Evolutionary conservation across 345 rosid species (phyloP).

Genomic region (Arabidopsis thaliana): TAIR10.1 NC_003075.7:16852001-16852500

Average conservation of each 20-base stretch:
- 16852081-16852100: slow-evolving; percentile 24
- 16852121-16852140: background rate
- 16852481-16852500: slow-evolving; percentile 65
- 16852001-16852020: slow-evolving; percentile 31
- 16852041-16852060: background rate
- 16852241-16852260: slow-evolving; percentile 42
- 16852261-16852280: slow-evolving; percentile 41
- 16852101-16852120: slow-evolving; percentile 21
- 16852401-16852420: slow-evolving; percentile 71
- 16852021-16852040: background rate
- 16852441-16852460: slow-evolving; percentile 64
- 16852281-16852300: slow-evolving; percentile 31
- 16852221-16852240: slow-evolving; percentile 30
- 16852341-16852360: slow-evolving; percentile 43
- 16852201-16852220: slow-evolving; percentile 1
- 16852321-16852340: slow-evolving; percentile 43
- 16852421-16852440: slow-evolving; percentile 65
- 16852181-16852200: slow-evolving; percentile 22
- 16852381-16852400: slow-evolving; percentile 69
- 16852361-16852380: slow-evolving; percentile 65
- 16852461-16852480: slow-evolving; percentile 61
- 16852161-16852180: slow-evolving; percentile 25
- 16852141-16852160: slow-evolving; percentile 35
- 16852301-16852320: slow-evolving; percentile 38
- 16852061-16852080: background rate